Percentiles rank a stretch among this genome's conserved stretches.
phyloP scores from a whole-genome alignment of 1,284 basidiomycete species.

The Exobasidium cylindrosporum region DNA sequence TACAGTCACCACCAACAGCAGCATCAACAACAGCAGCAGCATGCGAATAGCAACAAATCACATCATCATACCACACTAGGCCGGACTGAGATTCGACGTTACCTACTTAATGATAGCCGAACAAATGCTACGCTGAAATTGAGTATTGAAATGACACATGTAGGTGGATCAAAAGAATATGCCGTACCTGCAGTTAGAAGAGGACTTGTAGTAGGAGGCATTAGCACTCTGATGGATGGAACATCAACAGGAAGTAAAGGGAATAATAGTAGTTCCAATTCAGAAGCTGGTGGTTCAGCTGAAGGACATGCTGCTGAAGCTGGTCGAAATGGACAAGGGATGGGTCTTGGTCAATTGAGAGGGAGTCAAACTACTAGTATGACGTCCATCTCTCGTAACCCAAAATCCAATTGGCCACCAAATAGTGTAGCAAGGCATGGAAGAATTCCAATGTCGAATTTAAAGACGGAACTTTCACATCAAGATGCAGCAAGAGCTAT shows the following conservation, averaged over 20 bases:
- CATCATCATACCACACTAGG: slow-evolving; percentile 6
- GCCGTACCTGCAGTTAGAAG: slow-evolving; percentile 57
- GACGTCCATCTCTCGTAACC: slow-evolving; percentile 8
- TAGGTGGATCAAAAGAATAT: slow-evolving; percentile 65
- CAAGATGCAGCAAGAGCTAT: slow-evolving; percentile 13
- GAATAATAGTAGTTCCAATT: neutral
- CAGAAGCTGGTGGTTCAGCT: neutral
- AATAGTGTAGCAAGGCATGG: slow-evolving; percentile 24
- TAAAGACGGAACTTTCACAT: slow-evolving; percentile 14
- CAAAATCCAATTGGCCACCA: slow-evolving; percentile 16
- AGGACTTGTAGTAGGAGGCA: slow-evolving; percentile 32
- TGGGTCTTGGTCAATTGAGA: neutral
- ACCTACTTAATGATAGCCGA: slow-evolving; percentile 71
- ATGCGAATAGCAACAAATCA: neutral
- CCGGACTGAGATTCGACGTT: slow-evolving; percentile 64
- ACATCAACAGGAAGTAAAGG: slow-evolving; percentile 5
- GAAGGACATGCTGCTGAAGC: neutral
- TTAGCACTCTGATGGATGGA: slow-evolving; percentile 12
- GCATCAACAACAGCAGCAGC: slow-evolving; percentile 12
- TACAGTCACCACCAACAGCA: slow-evolving; percentile 29
- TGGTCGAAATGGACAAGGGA: neutral
- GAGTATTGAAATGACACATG: slow-evolving; percentile 64
- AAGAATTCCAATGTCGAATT: slow-evolving; percentile 28
- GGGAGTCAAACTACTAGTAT: too few species aligned
- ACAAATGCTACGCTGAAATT: slow-evolving; percentile 74